Evolutionary conservation across 2,329 filamentous ascomycete genomes (phyloP), one percentile per base, ranked within the genome.

Genomic region (Catunica adiposa): DNA sequence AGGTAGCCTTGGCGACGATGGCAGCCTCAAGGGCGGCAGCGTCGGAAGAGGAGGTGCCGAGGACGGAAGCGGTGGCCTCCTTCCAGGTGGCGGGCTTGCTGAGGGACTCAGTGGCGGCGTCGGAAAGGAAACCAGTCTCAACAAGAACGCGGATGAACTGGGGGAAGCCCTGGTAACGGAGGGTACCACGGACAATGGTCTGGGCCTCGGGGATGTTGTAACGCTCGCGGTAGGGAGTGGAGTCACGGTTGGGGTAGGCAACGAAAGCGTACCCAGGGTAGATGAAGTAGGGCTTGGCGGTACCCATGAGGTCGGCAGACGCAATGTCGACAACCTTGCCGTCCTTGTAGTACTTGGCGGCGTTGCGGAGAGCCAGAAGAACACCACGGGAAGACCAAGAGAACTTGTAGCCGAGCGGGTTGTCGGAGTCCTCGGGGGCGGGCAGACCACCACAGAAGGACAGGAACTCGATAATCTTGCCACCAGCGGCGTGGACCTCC

Each of bases 181-280:
- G 78, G 29, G 89, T 94, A 60, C 69, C 86, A 53, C 88, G 79
- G 67, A 95, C 75, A 64, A 96, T 80, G 53, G 86, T 95, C 70
- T 94, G 85, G 14, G 87, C 88, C 73, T 97, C 90, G 53, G 89
- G 89, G 65, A 96, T 96, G 69, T 80, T 71, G 78, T 96, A 96
- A 60, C 86, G 81, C 75, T 94, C 83, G 66, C 81, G 83, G 80
- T 92, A 97, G 7, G 79, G 76, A 15, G 86, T 92, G 20, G 83
- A 89, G 71, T 97, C 89, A 63, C 89, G 78, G 80, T 97, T 97
- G 57, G 86, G 85, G 72, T 97, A 97, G 44, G 84, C 88, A 62
- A 96, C 89, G 63, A 94, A 90, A 53, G 84, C 83, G 68, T 82
- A 96, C 58, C 87, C 86, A 37, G 86, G 85, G 73, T 89, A 94